Base-by-base conservation (phyloP, 2,329 filamentous ascomycete species). In the Hypoxylon sp. region DNA sequence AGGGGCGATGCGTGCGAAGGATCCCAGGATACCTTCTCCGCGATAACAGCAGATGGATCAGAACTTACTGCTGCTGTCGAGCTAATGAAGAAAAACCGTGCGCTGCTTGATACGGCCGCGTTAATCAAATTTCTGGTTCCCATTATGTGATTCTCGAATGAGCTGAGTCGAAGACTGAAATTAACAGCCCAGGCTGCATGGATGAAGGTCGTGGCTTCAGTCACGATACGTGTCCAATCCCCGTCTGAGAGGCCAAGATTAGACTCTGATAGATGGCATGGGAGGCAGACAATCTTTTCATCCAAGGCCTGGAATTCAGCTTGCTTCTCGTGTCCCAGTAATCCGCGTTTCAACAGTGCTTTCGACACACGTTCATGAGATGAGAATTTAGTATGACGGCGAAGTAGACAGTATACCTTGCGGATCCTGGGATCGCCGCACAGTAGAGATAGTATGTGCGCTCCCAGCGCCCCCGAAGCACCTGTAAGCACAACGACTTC, bases 171-270 rank as follows among this genome's bases (percentile, higher is more conserved):
- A 58, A 88, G 80, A 27, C 84, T 85, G 79, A 91, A 91, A 76
- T 91, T 91, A 17, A 91, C 89, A 1, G 85, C 82, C 89, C 89
- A 91, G 19, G 88, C 88, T 6, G 88, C 82, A 74, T 91, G 89
- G 60, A 92, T 84, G 17, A 93, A 80, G 1, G 83, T 76, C 1
- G 85, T 86, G 1, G 82, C 77, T 62, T 84, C 78, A 2, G 70
- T 68, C 0, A 80, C 78, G 1, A 90, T 73, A 2, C 75, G 65
- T 1, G 77, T 63, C 73, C 86, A 86, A 6, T 78, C 73, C 0
- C 78, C 72, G 0, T 75, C 64, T 2, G 78, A 73, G 1, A 91
- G 77, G 1, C 87, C 88, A 1, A 91, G 81, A 6, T 76, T 73
- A 2, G 77, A 27, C 4, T 86, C 76, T 3, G 82, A 80, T n/a